Base-by-base conservation (phyloP, 2,329 filamentous ascomycete genomes). In the Pestalotiopsis sp. region DNA sequence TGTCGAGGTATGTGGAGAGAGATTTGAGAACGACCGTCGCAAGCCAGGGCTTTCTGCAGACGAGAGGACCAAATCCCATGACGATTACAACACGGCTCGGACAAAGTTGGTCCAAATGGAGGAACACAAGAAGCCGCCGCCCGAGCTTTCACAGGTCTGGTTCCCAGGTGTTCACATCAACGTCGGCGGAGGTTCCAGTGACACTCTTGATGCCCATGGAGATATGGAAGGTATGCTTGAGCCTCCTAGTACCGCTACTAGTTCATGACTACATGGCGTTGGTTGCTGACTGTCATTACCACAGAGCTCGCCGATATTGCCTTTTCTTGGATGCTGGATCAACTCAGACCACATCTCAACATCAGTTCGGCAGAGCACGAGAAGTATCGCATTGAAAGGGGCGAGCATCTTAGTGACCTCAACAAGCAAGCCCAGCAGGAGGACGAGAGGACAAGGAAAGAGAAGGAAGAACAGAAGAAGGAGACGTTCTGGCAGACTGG, bases 151-250 rank as follows among this genome's bases (percentile, higher is more conserved):
- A 20, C 86, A 88, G 74, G 83, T 85, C 9, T 88, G 86, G 86
- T 88, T 88, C 68, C 85, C 86, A 0, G 86, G 86, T 12, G 82
- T 81, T 25, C 86, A 89, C 71, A 80, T 82, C 11, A 85, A 87
- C 67, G 77, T 87, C 2, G 86, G 86, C 3, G 86, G 86, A 39
- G 83, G 84, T 0, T 83, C 81, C 56, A 66, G 65, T 4, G 76
- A 78, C 23, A 73, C 76, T 7, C 45, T 62, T 27, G 69, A 61
- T 27, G 65, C 45, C 45, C 70, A 67, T 57, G 71, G 66, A 27
- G 71, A 66, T 25, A 69, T 70, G 45, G 69, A 71, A 65, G 68
- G 69, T 71, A 57, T 20, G 20, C 61, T 11, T 45, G 41, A 45
- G 39, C 39, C 39, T 41, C 39, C 39, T 14, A 41, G 9, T 41